phyloP scores from a whole-genome alignment of 495 filamentous ascomycete genomes.

The Podospora comata region DNA sequence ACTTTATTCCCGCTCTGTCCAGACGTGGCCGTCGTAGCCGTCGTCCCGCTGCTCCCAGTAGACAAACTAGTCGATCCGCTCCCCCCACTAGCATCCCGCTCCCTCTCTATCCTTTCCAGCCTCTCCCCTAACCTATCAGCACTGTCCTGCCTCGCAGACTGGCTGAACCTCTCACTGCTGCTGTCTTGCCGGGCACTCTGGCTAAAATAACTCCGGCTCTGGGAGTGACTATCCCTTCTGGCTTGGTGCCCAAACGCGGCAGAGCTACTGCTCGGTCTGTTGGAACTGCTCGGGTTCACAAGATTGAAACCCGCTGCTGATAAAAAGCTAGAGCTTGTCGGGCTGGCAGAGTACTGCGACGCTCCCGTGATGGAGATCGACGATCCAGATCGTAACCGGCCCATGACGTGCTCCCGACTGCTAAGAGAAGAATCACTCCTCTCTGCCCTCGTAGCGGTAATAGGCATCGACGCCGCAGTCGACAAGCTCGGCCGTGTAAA shows the following conservation, averaged over 20 bases:
- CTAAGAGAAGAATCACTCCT: background rate
- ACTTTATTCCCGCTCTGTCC: conserved; percentile 19
- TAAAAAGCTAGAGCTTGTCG: background rate
- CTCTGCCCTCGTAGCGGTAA: background rate
- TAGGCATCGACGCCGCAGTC: background rate
- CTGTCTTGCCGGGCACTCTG: background rate
- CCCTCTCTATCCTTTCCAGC: conserved; percentile 4
- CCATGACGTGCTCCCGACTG: background rate
- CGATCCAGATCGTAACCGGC: background rate
- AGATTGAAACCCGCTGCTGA: background rate
- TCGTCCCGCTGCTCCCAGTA: conserved; percentile 13
- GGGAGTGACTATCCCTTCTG: background rate
- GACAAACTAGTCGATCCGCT: background rate
- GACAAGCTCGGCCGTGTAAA: background rate
- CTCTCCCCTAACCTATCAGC: background rate
- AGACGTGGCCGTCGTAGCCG: background rate
- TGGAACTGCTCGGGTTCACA: background rate
- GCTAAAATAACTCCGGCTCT: background rate
- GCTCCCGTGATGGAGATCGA: background rate
- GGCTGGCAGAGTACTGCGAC: background rate
- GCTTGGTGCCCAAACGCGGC: background rate
- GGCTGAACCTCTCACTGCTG: background rate
- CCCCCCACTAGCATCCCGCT: conserved; percentile 11
- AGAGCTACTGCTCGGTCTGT: background rate
- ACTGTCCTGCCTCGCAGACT: background rate